Evolutionary conservation across 2,329 filamentous ascomycete genomes (phyloP), one percentile per base, ranked within the genome.

Genomic region (Bipolaris zeicola): DNA sequence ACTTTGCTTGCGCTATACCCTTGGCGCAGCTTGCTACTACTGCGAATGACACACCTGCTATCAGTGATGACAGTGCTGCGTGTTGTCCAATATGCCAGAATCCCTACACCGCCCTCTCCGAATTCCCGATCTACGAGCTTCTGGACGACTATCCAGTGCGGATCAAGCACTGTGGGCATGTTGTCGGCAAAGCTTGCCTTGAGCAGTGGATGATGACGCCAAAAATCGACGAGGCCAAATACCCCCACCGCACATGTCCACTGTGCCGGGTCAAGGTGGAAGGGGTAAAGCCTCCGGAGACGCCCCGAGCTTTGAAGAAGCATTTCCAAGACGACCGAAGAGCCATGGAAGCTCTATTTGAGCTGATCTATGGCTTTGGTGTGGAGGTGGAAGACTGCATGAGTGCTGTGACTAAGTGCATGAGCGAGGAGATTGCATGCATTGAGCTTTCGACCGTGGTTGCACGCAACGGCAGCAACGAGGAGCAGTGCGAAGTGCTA

Each of bases 81-180:
- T 52, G 50, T n/a, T 61, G 57, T 49, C 57, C 62, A 0, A 55
- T 70, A 13, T 70, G 68, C 43, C 68, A 63, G n/a, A 55, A 64
- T 26, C 59, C 60, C 1, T 66, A 67, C 50, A 58, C 61, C 1
- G 63, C 61, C 20, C 45, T 63, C 1, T 11, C 42, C 2, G 46
- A 49, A 1, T 65, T 56, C 43, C 26, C 57, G 0, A 41, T 60
- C 6, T 20, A 57, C 8, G 60, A 66, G 2, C 52, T 68, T 2
- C 45, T 70, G 0, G 55, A 57, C 14, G 68, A 70, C 50, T 69
- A 58, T 26, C 65, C 66, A 6, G 62, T 68, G 2, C 61, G 63
- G 2, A 69, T 70, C 48, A 70, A 69, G 33, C 50, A 67, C 46
- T 70, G 68, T 33, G 66, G 68, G 2, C 68, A 70, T 42, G 26